These are phyloP conservation scores for Coriaria nepalensis DNA, from an alignment of 306 rosid species.

Conservation along the genomic window DNA sequence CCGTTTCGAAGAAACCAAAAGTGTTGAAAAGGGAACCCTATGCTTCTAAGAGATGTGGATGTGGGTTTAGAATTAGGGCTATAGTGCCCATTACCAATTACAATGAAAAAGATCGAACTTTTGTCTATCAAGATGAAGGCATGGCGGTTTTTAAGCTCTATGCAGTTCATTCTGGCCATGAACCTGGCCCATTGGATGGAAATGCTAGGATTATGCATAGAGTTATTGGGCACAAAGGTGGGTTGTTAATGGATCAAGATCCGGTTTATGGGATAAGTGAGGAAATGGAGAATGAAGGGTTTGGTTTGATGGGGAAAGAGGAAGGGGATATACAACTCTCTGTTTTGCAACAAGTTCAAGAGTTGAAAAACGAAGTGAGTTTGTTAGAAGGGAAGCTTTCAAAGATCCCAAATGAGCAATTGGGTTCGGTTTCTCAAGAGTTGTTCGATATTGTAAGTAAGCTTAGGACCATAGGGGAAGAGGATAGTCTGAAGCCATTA, in stretches of 20 bases:
- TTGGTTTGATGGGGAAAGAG: conserved; percentile 76
- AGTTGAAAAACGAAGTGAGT: conserved; percentile 67
- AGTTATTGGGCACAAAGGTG: conserved; percentile 86
- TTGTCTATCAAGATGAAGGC: conserved; percentile 95
- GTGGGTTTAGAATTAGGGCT: conserved; percentile 96
- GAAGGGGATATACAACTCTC: conserved; percentile 69
- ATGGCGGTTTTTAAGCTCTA: conserved; percentile 75
- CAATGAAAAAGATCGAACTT: conserved; percentile 91
- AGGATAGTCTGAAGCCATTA: conserved; percentile 35
- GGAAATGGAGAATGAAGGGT: conserved; percentile 75
- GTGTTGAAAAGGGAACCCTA: conserved; percentile 91
- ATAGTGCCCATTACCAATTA: conserved; percentile 93
- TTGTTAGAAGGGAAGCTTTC: conserved; percentile 60
- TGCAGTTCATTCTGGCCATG: conserved; percentile 98
- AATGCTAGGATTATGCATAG: conserved; percentile 97
- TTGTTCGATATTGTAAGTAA: conserved; percentile 63
- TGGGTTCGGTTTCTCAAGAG: conserved; percentile 67
- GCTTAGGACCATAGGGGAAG: conserved; percentile 60
- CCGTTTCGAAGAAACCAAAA: conserved; percentile 64
- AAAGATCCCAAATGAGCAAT: conserved; percentile 45
- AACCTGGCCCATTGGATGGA: conserved; percentile 96
- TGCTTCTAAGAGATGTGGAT: conserved; percentile 91
- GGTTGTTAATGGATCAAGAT: conserved; percentile 71
- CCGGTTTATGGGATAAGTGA: conserved; percentile 80
- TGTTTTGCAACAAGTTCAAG: conserved; percentile 82